Evolutionary conservation across 306 rosid genomes (phyloP), one percentile per base, ranked within the genome.

Genomic region (Begonia fuchsioides): DNA sequence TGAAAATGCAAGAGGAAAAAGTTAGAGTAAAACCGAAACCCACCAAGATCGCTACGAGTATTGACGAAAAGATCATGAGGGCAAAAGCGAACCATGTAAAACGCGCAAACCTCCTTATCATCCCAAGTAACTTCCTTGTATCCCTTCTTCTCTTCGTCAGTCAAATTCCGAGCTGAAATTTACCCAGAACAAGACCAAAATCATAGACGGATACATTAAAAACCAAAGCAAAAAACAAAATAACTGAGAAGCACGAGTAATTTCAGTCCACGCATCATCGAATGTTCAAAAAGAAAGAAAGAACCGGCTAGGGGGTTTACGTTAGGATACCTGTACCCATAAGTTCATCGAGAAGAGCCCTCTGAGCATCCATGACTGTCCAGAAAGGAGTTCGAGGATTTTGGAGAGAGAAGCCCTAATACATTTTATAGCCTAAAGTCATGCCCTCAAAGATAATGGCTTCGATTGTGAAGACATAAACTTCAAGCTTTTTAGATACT

Each of bases 21-120:
- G 13, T 5, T 32, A 2, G 35, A 53, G 38, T 44, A 44, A 15
- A 32, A 47, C 38, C 47, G 48, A 12, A 17, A 73, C 94, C 35
- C 60, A 92, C 98, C 98, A 2, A 92, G 76, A 75, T 92, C 98
- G 54, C 98, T 85, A 52, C 98, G 87, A 0, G 98, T 92, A 59
- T 92, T 92, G 63, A 92, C 79, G 50, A 92, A 92, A 51, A 92
- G 98, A 79, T 92, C 96, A 43, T 85, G 98, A 53, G 98, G 98
- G 50, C 98, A 92, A 73, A 92, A 92, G 12, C 98, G 93, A 58
- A 92, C 86, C 98, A 92, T 92, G 68, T 74, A 92, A 72, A 76
- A 78, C 49, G 77, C 87, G 47, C 98, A 92, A 3, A 75, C 96
- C 68, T 85, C 98, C 75, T 79, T 92, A 56, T 83, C 93, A 26